Evolutionary conservation across 768 basidiomycete species (phyloP).

Genomic region (Mycena alexandri): DNA sequence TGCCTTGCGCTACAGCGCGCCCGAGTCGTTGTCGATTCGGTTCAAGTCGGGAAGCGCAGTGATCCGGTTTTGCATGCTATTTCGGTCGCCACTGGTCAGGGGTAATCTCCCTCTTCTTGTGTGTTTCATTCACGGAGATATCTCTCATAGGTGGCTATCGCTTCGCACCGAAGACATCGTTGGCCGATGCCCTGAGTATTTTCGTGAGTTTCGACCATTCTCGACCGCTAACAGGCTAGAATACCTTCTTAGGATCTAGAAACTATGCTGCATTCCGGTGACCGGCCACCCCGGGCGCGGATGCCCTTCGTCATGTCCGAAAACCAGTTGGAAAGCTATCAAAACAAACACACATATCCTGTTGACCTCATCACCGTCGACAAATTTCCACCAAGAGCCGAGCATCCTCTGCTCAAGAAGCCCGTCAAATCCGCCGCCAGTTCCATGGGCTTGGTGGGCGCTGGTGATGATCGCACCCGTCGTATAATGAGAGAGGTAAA

Average conservation of each 20-base stretch:
- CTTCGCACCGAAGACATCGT: conserved; percentile 43
- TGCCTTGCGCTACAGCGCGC: conserved; percentile 38
- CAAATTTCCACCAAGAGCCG: conserved; percentile 41
- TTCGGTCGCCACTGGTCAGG: conserved; percentile 44
- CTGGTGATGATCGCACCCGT: conserved; percentile 40
- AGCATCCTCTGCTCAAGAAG: conserved; percentile 39
- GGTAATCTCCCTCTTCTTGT: not conserved
- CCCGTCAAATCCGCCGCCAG: conserved; percentile 38
- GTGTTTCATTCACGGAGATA: not conserved
- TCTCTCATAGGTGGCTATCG: conserved; percentile 44
- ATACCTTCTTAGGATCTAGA: conserved; percentile 43
- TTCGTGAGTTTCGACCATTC: conserved; percentile 36
- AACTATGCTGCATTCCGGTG: conserved; percentile 45
- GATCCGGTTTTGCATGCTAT: conserved; percentile 41
- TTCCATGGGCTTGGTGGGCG: not conserved
- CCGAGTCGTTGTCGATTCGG: conserved; percentile 44
- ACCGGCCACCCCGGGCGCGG: conserved; percentile 36
- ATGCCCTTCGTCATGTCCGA: conserved; percentile 20
- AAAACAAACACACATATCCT: conserved; percentile 25
- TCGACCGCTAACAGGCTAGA: not conserved
- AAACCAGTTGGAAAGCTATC: conserved; percentile 21
- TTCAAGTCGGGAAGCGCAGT: conserved; percentile 41
- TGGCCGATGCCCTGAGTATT: conserved; percentile 47
- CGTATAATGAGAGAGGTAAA: conserved; percentile 47
- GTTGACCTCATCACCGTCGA: conserved; percentile 44